Conservation (phyloP, 805 yeast genomes). For the Candida boleticola region DNA sequence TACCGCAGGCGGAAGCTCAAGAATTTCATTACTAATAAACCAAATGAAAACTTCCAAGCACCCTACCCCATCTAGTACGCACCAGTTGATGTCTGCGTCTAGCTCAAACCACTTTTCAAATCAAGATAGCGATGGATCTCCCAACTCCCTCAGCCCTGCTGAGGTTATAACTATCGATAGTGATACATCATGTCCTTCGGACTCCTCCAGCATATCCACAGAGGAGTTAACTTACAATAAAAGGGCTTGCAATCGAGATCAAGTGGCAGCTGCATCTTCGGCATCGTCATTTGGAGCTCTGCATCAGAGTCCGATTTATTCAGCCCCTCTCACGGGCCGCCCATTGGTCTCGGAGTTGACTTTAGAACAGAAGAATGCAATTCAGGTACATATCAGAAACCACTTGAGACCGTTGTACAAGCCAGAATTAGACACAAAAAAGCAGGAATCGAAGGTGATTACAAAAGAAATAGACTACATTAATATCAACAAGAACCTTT, state of each 20-base stretch:
- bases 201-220: constrained; percentile 4
- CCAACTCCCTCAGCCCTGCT: neutral
- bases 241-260: no score
- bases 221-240: no score
- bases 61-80: neutral
- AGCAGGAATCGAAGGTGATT: constrained; percentile 27
- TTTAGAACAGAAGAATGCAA: constrained; percentile 47
- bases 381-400: constrained; percentile 58
- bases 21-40: constrained; percentile 20
- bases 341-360: constrained; percentile 20
- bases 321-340: no score
- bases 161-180: neutral
- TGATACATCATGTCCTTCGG: neutral
- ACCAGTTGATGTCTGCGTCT: no score
- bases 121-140: constrained; percentile 2
- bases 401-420: constrained; percentile 49
- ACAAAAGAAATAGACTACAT: constrained; percentile 47
- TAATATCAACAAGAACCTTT: constrained; percentile 57
- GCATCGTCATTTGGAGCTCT: no score
- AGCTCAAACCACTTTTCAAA: neutral
- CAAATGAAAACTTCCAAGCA: constrained; percentile 17
- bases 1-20: no score
- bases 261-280: no score
- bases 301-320: no score
- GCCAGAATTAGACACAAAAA: constrained; percentile 15